phyloP scores from a whole-genome alignment of 495 filamentous ascomycete genomes.

The Penicillium alfredii region DNA sequence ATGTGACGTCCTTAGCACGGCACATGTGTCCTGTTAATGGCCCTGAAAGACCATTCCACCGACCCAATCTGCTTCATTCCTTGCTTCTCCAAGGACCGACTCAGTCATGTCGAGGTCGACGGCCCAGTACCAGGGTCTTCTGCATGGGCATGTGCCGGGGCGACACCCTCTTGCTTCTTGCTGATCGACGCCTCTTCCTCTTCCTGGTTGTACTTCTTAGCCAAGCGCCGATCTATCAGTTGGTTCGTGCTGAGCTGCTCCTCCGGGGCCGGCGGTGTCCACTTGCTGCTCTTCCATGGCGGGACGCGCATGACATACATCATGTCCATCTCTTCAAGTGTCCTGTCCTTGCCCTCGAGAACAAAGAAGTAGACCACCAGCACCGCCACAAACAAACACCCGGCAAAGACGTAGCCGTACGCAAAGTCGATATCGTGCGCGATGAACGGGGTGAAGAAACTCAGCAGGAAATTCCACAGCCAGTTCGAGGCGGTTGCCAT shows the following conservation, averaged over 20 bases:
- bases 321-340: conserved; percentile 72
- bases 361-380: conserved; percentile 71
- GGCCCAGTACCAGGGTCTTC: conserved; percentile 21
- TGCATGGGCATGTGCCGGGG: conserved; percentile 18
- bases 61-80: too few relatives aligned
- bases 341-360: conserved; percentile 57
- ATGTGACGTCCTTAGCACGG: too few relatives aligned
- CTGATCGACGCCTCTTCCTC: conserved; percentile 11
- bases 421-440: conserved; percentile 60
- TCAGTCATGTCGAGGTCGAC: conserved; percentile 4
- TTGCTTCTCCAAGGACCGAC: too few relatives aligned
- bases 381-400: conserved; percentile 55
- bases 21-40: too few relatives aligned
- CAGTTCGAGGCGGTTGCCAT: conserved; percentile 76
- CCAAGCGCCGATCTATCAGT: conserved; percentile 25
- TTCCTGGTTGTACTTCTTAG: conserved; percentile 13
- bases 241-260: conserved; percentile 28
- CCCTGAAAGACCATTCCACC: too few relatives aligned
- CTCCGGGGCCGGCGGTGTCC: conserved; percentile 26
- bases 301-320: conserved; percentile 68
- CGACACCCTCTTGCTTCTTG: conserved; percentile 8
- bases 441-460: conserved; percentile 75
- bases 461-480: conserved; percentile 80
- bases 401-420: conserved; percentile 76
- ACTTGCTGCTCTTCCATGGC: conserved; percentile 52